A percentile compares a stretch with the other conserved stretches of the same genome.
These are phyloP conservation scores for Sisymbrium altissimum DNA, from an alignment of 345 rosid genomes.

Conservation along the genomic window DNA sequence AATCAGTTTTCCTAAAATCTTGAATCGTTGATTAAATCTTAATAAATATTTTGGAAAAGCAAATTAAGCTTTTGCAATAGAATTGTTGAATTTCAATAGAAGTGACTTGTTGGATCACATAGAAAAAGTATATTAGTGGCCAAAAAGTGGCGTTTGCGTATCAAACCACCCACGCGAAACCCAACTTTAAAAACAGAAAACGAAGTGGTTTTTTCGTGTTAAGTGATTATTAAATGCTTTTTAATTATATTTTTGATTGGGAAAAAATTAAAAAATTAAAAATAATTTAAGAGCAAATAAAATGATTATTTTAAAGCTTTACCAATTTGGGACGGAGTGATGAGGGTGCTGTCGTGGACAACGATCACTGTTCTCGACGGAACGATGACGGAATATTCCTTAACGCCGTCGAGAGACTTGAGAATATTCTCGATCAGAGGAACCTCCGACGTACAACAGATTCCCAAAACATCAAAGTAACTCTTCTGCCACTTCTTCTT, in stretches of 20 bases:
- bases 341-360: slow-evolving; percentile 64
- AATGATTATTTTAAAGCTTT: background rate
- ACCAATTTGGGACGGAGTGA: slow-evolving; percentile 85
- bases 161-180: background rate
- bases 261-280: background rate
- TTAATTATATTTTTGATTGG: background rate
- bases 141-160: slow-evolving; percentile 4
- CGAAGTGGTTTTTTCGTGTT: background rate
- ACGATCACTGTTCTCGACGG: slow-evolving; percentile 84
- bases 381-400: slow-evolving; percentile 65
- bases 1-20: background rate
- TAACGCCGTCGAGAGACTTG: slow-evolving; percentile 63
- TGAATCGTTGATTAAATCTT: background rate
- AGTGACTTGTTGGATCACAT: background rate
- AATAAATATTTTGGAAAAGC: background rate
- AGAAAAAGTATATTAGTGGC: background rate
- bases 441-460: slow-evolving; percentile 89
- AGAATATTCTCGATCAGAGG: slow-evolving; percentile 68
- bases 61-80: background rate
- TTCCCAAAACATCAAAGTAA: slow-evolving; percentile 84
- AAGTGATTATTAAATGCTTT: background rate
- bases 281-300: background rate
- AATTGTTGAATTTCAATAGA: background rate
- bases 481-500: slow-evolving; percentile 56
- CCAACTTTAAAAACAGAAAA: background rate